A percentile compares a stretch with the other conserved stretches of the same genome.
Conservation (phyloP, 176 grass and related monocot species). For the Avena sativa region DNA sequence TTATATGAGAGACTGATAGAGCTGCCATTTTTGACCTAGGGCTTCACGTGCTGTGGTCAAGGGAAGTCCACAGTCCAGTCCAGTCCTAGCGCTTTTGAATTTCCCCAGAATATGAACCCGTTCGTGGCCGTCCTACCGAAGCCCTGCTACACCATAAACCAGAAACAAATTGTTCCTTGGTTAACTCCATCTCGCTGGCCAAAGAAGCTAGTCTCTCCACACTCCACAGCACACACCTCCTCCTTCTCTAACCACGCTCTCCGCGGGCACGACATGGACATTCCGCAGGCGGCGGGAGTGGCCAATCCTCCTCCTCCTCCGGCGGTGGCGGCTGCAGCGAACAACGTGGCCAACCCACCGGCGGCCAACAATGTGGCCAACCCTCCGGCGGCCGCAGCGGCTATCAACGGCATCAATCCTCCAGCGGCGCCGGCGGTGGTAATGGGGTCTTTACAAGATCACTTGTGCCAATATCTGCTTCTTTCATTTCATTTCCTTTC, state of each 20-base stretch:
- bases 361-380: neutral
- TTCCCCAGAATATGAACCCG: neutral
- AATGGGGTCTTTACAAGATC: no score
- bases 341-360: neutral
- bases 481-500: neutral
- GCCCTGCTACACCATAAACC: neutral
- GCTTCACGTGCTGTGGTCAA: neutral
- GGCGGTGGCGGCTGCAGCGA: neutral
- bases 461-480: neutral
- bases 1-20: neutral
- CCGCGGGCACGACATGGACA: neutral
- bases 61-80: neutral
- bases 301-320: neutral
- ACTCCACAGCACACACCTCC: neutral
- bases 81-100: neutral
- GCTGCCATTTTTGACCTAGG: neutral
- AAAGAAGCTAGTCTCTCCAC: neutral
- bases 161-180: neutral
- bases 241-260: neutral
- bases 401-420: neutral
- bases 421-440: neutral
- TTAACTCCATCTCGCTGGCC: neutral
- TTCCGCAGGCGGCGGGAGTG: neutral
- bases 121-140: neutral
- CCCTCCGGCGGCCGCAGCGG: neutral